These are phyloP conservation scores for Citrus medica DNA, from an alignment of 345 rosid genomes.

Conservation along the genomic window DNA sequence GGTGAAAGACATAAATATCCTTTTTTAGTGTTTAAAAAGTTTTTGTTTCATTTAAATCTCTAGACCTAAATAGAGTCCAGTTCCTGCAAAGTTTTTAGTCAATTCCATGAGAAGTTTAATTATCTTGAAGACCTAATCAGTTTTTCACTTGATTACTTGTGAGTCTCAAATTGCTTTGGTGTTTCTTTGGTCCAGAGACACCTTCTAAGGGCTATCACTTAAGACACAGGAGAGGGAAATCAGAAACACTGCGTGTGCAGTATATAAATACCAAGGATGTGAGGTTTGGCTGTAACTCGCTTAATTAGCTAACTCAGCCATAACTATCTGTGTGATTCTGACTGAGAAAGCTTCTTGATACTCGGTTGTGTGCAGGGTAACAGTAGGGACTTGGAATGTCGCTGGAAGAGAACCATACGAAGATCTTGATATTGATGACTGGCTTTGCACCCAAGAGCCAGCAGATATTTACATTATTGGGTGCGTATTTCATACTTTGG, in stretches of 20 bases:
- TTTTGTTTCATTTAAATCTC: background rate
- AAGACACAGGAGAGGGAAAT: slow-evolving; percentile 88
- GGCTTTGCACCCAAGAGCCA: slow-evolving; percentile 79
- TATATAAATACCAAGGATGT: slow-evolving; percentile 88
- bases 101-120: background rate
- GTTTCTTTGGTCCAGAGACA: slow-evolving; percentile 32
- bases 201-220: slow-evolving; percentile 42
- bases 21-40: background rate
- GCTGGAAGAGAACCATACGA: slow-evolving; percentile 80
- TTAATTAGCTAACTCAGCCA: background rate
- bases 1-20: background rate
- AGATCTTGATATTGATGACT: slow-evolving; percentile 76
- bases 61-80: background rate
- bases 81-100: background rate
- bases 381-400: slow-evolving; percentile 93
- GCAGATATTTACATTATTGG: slow-evolving; percentile 91
- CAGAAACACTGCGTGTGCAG: slow-evolving; percentile 91
- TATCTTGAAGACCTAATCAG: background rate
- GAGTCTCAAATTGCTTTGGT: slow-evolving; percentile 9
- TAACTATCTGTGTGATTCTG: background rate
- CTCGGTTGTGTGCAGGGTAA: slow-evolving; percentile 48
- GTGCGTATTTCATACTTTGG: slow-evolving; percentile 28
- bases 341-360: background rate
- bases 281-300: slow-evolving; percentile 48
- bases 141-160: background rate